These are phyloP conservation scores for Hirsutella thompsonii DNA, from an alignment of 2,329 filamentous ascomycete genomes.

Conservation along the genomic window DNA sequence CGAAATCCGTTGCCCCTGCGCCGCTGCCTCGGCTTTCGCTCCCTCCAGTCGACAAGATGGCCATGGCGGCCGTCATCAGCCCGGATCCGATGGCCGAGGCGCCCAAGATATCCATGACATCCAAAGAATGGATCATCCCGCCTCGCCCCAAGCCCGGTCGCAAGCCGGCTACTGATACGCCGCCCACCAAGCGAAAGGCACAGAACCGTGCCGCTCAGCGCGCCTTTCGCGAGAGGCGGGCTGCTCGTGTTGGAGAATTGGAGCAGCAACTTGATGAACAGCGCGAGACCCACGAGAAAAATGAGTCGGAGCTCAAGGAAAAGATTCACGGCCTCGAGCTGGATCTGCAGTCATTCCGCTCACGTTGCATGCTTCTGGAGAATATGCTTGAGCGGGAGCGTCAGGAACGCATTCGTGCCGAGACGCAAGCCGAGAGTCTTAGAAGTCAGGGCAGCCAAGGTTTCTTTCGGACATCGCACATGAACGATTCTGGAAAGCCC, in stretches of 20 bases:
- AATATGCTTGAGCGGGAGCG: constrained; percentile 48
- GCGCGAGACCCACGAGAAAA: constrained; percentile 42
- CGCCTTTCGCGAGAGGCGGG: constrained; percentile 77
- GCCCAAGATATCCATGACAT: constrained; percentile 51
- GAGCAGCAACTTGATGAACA: constrained; percentile 54
- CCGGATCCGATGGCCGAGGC: constrained; percentile 25
- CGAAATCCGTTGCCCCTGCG: constrained; percentile 10
- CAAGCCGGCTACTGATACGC: constrained; percentile 87
- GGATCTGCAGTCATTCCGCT: constrained; percentile 53
- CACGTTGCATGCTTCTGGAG: constrained; percentile 49
- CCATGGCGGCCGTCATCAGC: constrained; percentile 34
- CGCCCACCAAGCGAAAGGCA: constrained; percentile 83
- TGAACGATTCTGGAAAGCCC: constrained; percentile 13
- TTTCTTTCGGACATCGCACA: constrained; percentile 14
- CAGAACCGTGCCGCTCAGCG: constrained; percentile 90
- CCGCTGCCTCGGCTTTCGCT: constrained; percentile 17
- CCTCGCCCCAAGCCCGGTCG: constrained; percentile 80
- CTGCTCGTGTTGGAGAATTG: constrained; percentile 67
- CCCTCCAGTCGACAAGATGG: constrained; percentile 28
- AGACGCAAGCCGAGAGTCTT: constrained; percentile 24
- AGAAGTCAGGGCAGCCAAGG: constrained; percentile 17
- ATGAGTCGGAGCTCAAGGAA: constrained; percentile 43
- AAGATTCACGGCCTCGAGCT: constrained; percentile 46
- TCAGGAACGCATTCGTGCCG: constrained; percentile 29
- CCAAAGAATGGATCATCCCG: constrained; percentile 76